Evolutionary conservation across 208 protist species (phyloP).

Genomic region (Angomonas desouzai): DNA sequence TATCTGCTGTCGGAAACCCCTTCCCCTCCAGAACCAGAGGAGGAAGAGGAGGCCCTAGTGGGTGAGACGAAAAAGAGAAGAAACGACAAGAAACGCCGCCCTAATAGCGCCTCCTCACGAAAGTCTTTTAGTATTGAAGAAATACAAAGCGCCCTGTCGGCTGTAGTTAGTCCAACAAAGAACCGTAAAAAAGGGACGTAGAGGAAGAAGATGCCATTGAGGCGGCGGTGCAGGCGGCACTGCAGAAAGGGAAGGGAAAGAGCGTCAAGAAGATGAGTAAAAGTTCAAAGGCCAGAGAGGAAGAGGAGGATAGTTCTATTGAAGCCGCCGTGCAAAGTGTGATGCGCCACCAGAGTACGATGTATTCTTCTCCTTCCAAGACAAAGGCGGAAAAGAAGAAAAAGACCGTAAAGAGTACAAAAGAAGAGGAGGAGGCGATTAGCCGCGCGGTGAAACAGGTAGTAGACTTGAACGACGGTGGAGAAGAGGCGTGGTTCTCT

Average conservation of each 20-base stretch:
- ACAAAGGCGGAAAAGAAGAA: neutral
- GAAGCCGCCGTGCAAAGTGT: neutral
- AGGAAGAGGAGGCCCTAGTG: neutral
- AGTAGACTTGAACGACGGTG: neutral
- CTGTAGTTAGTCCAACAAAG: neutral
- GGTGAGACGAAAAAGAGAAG: neutral
- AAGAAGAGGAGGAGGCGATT: neutral
- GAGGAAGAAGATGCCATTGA: no score
- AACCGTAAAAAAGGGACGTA: neutral
- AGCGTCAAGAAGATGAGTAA: slow-evolving; percentile 2
- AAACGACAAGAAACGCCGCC: slow-evolving; percentile 6
- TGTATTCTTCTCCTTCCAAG: no score
- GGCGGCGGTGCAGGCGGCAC: no score
- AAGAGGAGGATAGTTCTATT: neutral
- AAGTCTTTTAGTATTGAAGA: neutral
- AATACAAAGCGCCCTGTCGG: neutral
- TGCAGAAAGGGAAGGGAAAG: neutral
- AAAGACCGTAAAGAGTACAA: neutral
- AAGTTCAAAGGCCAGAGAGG: neutral
- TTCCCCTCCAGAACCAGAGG: neutral
- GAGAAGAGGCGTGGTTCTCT: neutral
- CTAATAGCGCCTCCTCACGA: neutral
- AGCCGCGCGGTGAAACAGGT: neutral
- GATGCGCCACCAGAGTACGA: neutral
- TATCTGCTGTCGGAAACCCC: neutral